Conservation (phyloP, 208 protist species). For the Zelonia costaricensis region DNA sequence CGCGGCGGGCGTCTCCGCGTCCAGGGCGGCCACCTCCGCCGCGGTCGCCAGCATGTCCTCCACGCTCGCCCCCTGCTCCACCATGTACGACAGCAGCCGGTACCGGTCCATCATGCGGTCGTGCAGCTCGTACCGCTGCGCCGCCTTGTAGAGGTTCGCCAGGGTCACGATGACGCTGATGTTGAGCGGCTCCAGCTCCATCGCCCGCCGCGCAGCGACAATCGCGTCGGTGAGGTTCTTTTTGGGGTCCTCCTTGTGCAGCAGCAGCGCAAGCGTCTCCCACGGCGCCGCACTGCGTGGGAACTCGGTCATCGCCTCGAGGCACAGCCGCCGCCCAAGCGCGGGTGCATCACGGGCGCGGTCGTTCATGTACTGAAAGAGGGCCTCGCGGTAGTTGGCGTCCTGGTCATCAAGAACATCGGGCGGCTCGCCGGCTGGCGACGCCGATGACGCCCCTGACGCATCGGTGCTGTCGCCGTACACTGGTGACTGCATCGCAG, state of each 20-base stretch:
- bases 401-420: constrained; percentile 55
- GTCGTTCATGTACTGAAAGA: constrained; percentile 74
- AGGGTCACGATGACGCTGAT: constrained; percentile 53
- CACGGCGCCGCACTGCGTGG: constrained; percentile 58
- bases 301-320: constrained; percentile 70
- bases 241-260: constrained; percentile 63
- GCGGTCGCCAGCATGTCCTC: constrained; percentile 56
- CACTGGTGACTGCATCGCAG: too few species aligned
- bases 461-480: not conserved
- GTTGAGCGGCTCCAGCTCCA: constrained; percentile 65
- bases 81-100: constrained; percentile 58
- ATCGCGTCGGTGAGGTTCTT: constrained; percentile 57
- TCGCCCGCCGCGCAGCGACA: constrained; percentile 57
- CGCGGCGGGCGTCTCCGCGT: constrained; percentile 24
- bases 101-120: constrained; percentile 81
- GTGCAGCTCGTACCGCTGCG: constrained; percentile 48
- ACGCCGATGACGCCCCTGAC: too few species aligned
- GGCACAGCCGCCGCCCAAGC: constrained; percentile 55
- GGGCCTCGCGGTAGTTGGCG: constrained; percentile 44
- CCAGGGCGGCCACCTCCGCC: constrained; percentile 54
- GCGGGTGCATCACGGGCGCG: constrained; percentile 37
- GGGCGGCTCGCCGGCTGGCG: constrained; percentile 3
- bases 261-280: constrained; percentile 62
- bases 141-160: constrained; percentile 76
- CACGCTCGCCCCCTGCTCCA: constrained; percentile 50